Evolutionary conservation across 2,329 filamentous ascomycete species (phyloP), one percentile per base, ranked within the genome.

Genomic region (Colletotrichum plurivorum): DNA sequence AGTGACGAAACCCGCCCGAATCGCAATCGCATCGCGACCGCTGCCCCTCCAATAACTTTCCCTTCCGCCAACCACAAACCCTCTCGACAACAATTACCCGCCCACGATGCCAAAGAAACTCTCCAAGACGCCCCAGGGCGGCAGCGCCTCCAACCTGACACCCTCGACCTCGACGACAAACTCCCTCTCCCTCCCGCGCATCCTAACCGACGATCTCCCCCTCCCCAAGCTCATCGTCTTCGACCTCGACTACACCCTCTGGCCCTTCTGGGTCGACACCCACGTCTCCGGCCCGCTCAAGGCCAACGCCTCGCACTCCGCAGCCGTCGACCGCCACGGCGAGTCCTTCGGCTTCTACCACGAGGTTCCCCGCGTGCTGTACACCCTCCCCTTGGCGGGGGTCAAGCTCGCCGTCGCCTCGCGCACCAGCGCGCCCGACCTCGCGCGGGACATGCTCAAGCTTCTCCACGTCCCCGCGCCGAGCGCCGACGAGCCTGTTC

Each of bases 241-340:
- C 83, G 96, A 98, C 79, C 89, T 98, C 71, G 95, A 98, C 85
- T 98, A 98, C 85, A 98, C 96, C 0, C 87, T 98, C n/a, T 98
- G 95, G 96, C 94, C 95, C 5, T 98, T 98, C 82, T 98, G 95
- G 95, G 92, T 97, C 1, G 96, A 98, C 84, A 97, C 94, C 4
- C 95, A 98, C 81, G 92, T 96, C 74, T 89, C 90, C 25, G 88
- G 90, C 7, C 95, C 94, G 0, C 82, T 97, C 18, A 87, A 87
- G 73, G 75, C 84, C 7, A 82, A 84, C 62, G 64, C 82, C 0
- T 71, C 77, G 8, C 80, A 79, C 81, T 83, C 76, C 69, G 77
- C 74, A 71, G 83, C 81, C 62, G 80, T 82, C 20, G 89, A 91
- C 78, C 82, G 84, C 72, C 81, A 83, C 68, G 91, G 90, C 78